Conservation (phyloP, 2,329 filamentous ascomycete genomes). For the Fusarium haematococcum region DNA sequence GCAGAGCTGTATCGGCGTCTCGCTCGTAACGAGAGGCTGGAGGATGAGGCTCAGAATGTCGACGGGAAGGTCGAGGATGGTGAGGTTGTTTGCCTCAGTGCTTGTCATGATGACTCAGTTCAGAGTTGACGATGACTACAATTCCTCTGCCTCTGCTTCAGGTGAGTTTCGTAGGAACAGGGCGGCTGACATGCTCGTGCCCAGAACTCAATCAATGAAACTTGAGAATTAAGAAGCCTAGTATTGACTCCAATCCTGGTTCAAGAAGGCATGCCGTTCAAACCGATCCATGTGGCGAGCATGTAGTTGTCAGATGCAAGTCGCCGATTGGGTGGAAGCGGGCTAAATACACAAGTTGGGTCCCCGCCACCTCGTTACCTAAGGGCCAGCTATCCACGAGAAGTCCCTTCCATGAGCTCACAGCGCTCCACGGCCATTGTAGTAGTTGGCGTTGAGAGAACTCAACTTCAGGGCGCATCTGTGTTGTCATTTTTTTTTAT, state of each 20-base stretch:
- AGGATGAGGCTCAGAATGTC: slow-evolving; percentile 50
- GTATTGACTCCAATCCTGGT: not conserved
- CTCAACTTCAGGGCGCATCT: not conserved
- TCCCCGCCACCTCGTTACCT: not conserved
- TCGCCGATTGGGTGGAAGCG: not conserved
- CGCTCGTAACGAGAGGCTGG: slow-evolving; percentile 44
- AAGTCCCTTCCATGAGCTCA: not conserved
- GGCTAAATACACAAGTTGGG: not conserved
- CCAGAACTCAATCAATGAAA: not conserved
- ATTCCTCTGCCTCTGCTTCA: not conserved
- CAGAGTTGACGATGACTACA: slow-evolving; percentile 1
- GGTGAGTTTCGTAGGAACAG: not conserved
- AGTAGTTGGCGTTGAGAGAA: not conserved
- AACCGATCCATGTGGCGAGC: not conserved
- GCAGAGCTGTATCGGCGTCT: slow-evolving; percentile 43
- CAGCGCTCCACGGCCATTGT: not conserved
- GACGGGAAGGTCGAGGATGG: slow-evolving; percentile 50
- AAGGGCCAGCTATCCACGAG: not conserved
- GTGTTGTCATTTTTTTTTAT: not conserved
- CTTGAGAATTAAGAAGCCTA: too few relatives aligned
- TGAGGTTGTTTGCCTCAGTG: slow-evolving; percentile 27
- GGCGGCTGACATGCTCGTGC: slow-evolving; percentile 6
- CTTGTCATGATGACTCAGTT: slow-evolving; percentile 21
- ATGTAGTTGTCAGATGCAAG: slow-evolving; percentile 2
- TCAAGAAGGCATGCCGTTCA: slow-evolving; percentile 7